phyloP scores from a whole-genome alignment of 257 asterid genomes.

The Rauvolfia tetraphylla region DNA sequence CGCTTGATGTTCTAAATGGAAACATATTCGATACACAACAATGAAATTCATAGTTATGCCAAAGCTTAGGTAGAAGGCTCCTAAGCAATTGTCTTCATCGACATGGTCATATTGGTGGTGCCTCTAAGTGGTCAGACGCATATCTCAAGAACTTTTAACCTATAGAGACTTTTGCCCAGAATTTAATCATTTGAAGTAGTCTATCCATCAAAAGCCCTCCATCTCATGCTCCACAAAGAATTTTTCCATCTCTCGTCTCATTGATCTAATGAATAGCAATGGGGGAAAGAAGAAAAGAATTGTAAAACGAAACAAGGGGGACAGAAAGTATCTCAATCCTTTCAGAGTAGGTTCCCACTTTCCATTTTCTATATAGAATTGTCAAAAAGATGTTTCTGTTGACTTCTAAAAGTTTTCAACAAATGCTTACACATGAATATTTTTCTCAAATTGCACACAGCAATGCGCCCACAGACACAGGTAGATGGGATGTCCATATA shows the following conservation, averaged over 20 bases:
- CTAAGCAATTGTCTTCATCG: neutral
- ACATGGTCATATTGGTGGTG: neutral
- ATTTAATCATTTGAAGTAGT: neutral
- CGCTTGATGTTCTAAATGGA: neutral
- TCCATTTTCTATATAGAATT: neutral
- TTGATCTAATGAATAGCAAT: neutral
- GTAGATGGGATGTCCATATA: neutral
- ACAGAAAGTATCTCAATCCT: neutral
- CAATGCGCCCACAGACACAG: neutral
- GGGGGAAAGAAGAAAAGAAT: neutral
- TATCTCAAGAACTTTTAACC: neutral
- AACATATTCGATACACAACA: neutral
- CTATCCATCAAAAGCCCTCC: neutral
- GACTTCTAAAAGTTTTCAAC: neutral
- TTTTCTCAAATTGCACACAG: neutral
- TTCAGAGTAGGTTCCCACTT: neutral
- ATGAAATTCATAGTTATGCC: neutral
- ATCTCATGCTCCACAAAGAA: neutral
- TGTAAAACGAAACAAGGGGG: neutral
- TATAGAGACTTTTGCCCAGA: neutral
- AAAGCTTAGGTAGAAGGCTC: neutral
- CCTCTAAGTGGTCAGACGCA: neutral
- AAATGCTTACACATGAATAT: neutral
- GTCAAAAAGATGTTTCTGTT: neutral
- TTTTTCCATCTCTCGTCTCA: neutral